Evolutionary conservation across 78 protist species (phyloP).

Genomic region (Dictyostelium capitatum): DNA sequence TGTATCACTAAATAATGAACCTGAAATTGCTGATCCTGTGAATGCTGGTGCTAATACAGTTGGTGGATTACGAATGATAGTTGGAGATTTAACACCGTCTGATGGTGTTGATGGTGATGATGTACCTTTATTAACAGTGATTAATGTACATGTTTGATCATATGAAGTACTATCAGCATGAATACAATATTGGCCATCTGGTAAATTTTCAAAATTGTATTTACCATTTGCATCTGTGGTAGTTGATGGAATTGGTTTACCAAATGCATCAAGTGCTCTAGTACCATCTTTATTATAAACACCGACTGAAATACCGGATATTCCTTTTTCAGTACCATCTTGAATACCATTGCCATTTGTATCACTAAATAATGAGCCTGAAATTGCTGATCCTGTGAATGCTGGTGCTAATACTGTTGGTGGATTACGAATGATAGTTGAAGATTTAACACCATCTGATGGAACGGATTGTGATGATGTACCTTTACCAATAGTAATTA

Average conservation of each 20-base stretch:
- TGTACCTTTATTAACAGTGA: too few relatives aligned
- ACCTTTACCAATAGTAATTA: not conserved
- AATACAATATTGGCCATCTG: conserved; percentile 7
- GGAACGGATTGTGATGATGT: not conserved
- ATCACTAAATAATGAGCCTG: not conserved
- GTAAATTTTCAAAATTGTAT: conserved; percentile 30
- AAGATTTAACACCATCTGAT: not conserved
- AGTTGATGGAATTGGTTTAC: not conserved
- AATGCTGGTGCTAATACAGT: not conserved
- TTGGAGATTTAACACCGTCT: not conserved
- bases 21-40: not conserved
- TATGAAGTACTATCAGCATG: too few relatives aligned
- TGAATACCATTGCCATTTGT: too few relatives aligned
- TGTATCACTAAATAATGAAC: not conserved
- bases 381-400: not conserved
- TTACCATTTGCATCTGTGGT: conserved; percentile 25
- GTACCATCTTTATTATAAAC: too few relatives aligned
- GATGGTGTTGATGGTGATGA: not conserved
- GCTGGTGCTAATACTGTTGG: not conserved
- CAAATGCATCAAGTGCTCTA: not conserved
- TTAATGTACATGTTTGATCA: too few relatives aligned
- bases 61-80: not conserved
- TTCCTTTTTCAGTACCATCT: not conserved
- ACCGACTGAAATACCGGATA: not conserved
- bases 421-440: not conserved